Percentiles rank a stretch among this genome's conserved stretches.
Conservation (phyloP, 2,329 filamentous ascomycete species). For the Rutstroemia sp. region DNA sequence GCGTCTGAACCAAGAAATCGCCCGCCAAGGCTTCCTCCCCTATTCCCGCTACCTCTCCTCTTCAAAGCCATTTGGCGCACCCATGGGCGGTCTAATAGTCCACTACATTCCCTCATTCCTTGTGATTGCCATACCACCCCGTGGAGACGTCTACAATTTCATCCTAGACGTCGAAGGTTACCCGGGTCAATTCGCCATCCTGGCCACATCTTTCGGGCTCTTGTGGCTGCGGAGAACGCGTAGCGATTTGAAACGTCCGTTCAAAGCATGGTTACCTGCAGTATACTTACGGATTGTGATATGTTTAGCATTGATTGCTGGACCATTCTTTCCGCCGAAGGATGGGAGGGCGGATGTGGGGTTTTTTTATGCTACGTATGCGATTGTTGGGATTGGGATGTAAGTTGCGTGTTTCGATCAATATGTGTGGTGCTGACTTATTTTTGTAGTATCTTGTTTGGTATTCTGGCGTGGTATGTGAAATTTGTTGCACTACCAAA, state of each 20-base stretch:
- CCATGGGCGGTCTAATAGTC: slow-evolving; percentile 39
- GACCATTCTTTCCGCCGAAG: slow-evolving; percentile 32
- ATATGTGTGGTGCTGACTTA: neutral
- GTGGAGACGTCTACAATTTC: slow-evolving; percentile 31
- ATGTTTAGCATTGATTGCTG: slow-evolving; percentile 27
- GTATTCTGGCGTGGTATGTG: slow-evolving; percentile 59
- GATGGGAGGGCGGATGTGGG: slow-evolving; percentile 37
- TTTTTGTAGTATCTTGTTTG: slow-evolving; percentile 44
- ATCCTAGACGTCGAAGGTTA: slow-evolving; percentile 35
- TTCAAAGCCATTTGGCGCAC: slow-evolving; percentile 19
- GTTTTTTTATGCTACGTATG: slow-evolving; percentile 47
- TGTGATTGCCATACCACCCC: slow-evolving; percentile 44
- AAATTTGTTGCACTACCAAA: slow-evolving; percentile 56
- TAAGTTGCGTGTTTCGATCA: slow-evolving; percentile 31
- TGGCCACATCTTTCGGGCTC: slow-evolving; percentile 25
- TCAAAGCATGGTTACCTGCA: slow-evolving; percentile 27
- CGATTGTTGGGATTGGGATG: slow-evolving; percentile 45
- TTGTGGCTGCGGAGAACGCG: slow-evolving; percentile 47
- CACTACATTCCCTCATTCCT: slow-evolving; percentile 56
- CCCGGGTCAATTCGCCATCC: slow-evolving; percentile 37
- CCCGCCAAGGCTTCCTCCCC: slow-evolving; percentile 41
- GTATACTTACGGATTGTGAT: slow-evolving; percentile 25
- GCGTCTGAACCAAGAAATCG: slow-evolving; percentile 42
- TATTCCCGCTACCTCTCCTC: slow-evolving; percentile 31
- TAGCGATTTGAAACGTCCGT: slow-evolving; percentile 30